Evolutionary conservation across 2,329 filamentous ascomycete species (phyloP).

Genomic region (Colletotrichum chlorophyti): DNA sequence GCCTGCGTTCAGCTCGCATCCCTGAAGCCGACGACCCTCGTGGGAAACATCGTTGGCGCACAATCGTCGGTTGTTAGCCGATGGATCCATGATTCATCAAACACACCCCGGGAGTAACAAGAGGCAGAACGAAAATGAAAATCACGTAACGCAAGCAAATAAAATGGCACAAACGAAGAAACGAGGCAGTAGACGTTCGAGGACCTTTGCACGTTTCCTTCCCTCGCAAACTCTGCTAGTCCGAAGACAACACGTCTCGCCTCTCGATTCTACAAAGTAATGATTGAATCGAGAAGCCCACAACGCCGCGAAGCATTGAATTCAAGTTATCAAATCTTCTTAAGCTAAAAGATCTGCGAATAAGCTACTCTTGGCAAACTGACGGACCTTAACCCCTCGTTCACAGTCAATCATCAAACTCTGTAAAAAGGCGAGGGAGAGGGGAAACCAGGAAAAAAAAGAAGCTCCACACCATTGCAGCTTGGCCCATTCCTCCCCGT

Average conservation of each 20-base stretch:
- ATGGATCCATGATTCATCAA: conserved; percentile 24
- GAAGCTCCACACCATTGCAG: conserved; percentile 1
- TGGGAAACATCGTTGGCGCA: conserved; percentile 25
- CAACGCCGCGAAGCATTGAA: no score
- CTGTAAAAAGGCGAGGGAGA: neutral
- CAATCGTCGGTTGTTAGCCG: conserved; percentile 7
- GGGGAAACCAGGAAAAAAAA: neutral
- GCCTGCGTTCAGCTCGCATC: conserved; percentile 9
- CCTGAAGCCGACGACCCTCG: conserved; percentile 17
- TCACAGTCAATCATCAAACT: neutral
- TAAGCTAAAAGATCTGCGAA: neutral
- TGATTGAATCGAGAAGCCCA: no score
- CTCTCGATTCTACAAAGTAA: neutral
- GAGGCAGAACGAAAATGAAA: neutral
- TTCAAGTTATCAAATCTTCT: no score
- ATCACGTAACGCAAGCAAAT: neutral
- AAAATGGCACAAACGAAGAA: no score
- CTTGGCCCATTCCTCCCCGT: conserved; percentile 17
- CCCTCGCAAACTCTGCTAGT: no score
- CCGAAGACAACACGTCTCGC: no score
- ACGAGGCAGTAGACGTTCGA: no score
- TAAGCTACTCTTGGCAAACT: conserved; percentile 26
- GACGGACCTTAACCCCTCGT: neutral
- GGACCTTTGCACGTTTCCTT: no score
- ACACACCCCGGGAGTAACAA: neutral